Conservation (phyloP, 2,329 filamentous ascomycete genomes). For the Boeremia exigua region DNA sequence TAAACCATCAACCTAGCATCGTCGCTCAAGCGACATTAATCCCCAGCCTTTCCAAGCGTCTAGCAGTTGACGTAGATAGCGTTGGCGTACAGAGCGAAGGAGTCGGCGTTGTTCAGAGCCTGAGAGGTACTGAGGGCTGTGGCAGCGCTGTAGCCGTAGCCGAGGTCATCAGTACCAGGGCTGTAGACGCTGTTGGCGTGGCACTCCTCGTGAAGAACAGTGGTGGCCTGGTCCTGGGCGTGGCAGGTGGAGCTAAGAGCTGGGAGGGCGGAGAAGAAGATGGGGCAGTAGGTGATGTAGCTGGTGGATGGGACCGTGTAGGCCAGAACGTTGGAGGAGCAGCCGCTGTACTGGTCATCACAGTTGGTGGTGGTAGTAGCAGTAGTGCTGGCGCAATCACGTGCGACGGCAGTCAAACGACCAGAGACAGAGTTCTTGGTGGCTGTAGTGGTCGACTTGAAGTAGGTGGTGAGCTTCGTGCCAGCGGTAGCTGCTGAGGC, state of each 20-base stretch:
- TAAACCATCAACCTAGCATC: not conserved
- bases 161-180: constrained; percentile 63
- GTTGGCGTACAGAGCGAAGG: constrained; percentile 62
- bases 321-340: constrained; percentile 58
- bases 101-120: constrained; percentile 70
- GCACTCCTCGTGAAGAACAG: constrained; percentile 69
- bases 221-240: constrained; percentile 69
- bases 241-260: constrained; percentile 62
- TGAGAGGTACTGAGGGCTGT: constrained; percentile 54
- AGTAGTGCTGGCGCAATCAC: constrained; percentile 61
- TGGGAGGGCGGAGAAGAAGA: constrained; percentile 64
- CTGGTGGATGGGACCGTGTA: constrained; percentile 64
- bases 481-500: constrained; percentile 55
- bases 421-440: constrained; percentile 48
- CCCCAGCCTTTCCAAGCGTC: not conserved
- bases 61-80: constrained; percentile 41
- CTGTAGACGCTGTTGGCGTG: constrained; percentile 63
- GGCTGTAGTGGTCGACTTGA: constrained; percentile 62
- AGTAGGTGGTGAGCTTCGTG: constrained; percentile 65
- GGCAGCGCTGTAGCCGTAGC: constrained; percentile 61
- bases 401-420: constrained; percentile 53
- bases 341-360: constrained; percentile 62
- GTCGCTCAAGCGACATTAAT: not conserved
- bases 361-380: constrained; percentile 65
- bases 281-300: constrained; percentile 67